Percentiles rank a stretch among this genome's conserved stretches.
These are phyloP conservation scores for Aquilaria yunnanensis DNA, from an alignment of 345 rosid species.

Conservation along the genomic window DNA sequence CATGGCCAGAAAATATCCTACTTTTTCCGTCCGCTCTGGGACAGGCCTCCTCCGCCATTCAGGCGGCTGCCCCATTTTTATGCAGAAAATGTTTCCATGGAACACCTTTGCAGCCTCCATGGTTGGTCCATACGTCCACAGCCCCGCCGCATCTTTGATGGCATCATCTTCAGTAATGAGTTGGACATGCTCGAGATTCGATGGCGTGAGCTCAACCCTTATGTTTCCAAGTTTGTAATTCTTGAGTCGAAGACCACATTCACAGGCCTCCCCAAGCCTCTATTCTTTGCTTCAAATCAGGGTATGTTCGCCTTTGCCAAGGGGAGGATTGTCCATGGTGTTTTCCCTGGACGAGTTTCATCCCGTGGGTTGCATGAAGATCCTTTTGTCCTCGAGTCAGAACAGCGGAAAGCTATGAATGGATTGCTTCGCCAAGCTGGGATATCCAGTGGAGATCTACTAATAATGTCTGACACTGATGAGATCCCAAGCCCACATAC, in stretches of 20 bases:
- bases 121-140: conserved; percentile 65
- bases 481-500: conserved; percentile 92
- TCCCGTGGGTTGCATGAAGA: conserved; percentile 29
- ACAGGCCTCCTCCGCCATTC: conserved; percentile 72
- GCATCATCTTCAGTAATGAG: conserved; percentile 85
- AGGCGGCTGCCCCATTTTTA: conserved; percentile 71
- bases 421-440: conserved; percentile 54
- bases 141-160: conserved; percentile 69
- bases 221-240: conserved; percentile 61
- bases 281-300: conserved; percentile 44
- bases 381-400: conserved; percentile 62
- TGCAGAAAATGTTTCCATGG: conserved; percentile 87
- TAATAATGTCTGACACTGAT: conserved; percentile 77
- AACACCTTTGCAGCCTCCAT: conserved; percentile 71
- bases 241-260: conserved; percentile 86
- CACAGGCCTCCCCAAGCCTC: conserved; percentile 85
- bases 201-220: conserved; percentile 72
- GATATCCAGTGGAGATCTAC: conserved; percentile 53
- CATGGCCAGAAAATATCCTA: conserved; percentile 48
- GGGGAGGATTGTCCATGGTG: conserved; percentile 56
- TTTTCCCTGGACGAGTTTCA: conserved; percentile 46
- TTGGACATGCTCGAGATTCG: conserved; percentile 77
- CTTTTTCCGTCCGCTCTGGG: conserved; percentile 87
- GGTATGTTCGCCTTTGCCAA: conserved; percentile 53
- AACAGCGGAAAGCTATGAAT: conserved; percentile 65